Evolutionary conservation across 441 rosid genomes (phyloP).

Genomic region (Populus trichocarpa): DNA sequence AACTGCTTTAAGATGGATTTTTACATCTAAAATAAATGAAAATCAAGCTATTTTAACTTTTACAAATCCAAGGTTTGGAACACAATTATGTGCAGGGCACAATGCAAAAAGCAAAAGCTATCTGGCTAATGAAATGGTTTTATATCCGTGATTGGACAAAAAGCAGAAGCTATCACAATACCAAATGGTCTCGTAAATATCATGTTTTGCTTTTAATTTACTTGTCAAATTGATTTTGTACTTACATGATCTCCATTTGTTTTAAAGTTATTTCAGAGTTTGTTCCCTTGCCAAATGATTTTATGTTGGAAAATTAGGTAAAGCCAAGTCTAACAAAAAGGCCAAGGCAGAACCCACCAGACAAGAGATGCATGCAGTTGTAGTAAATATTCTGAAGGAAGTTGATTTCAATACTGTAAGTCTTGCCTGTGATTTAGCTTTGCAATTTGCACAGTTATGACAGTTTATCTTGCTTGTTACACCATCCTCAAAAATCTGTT

Average conservation of each 20-base stretch:
- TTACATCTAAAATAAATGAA: neutral
- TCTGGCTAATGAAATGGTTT: neutral
- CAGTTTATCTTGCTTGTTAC: neutral
- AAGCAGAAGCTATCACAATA: neutral
- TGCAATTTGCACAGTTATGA: neutral
- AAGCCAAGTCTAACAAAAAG: conserved; percentile 64
- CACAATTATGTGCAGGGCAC: neutral
- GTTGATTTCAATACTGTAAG: conserved; percentile 97
- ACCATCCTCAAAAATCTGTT: conserved; percentile 9
- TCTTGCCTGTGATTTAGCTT: conserved; percentile 6
- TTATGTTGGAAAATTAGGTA: conserved; percentile 34
- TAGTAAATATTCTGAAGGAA: conserved; percentile 72
- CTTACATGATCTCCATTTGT: neutral
- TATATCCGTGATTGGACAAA: neutral
- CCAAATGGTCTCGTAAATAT: neutral
- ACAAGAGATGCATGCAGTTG: conserved; percentile 85
- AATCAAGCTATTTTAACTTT: neutral
- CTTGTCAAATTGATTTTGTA: neutral
- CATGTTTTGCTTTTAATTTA: neutral
- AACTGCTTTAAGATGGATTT: neutral
- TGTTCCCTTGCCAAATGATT: neutral
- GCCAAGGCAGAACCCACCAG: conserved; percentile 68
- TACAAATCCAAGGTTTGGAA: neutral
- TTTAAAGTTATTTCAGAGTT: too few relatives aligned
- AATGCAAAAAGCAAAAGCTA: neutral